Base-by-base conservation (phyloP, 2,329 filamentous ascomycete genomes). In the Monilinia fructigena region DNA sequence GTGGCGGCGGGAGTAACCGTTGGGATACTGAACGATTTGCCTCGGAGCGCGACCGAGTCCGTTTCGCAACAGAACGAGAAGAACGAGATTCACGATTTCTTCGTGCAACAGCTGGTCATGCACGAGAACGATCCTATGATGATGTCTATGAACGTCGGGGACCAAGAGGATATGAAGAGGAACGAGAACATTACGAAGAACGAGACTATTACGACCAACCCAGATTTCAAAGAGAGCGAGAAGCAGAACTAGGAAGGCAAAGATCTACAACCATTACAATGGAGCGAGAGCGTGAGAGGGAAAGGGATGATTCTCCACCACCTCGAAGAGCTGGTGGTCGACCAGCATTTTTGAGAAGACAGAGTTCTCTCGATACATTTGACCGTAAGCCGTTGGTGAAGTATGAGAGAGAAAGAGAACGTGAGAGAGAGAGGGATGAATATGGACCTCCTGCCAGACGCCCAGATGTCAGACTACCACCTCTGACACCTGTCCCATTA, bases 301-400 rank as follows among this genome's bases (percentile, higher is more conserved):
- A 74, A 55, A 72, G 69, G 47, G 70, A 71, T 60, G 71, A 69
- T 47, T 70, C 72, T 26, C 68, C 71, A 14, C 72, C 73, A 10
- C 71, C 72, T 35, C 66, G 72, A 64, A 67, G 72, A 38, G 68
- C 80, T 80, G 55, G 82, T 83, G 45, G 54, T 28, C 84, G 90
- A 55, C 93, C 92, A 2, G 82, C 82, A 40, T 83, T 93, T 70
- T 75, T 95, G 61, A 86, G 93, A 67, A 86, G 93, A 54, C 93
- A 96, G 77, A 96, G 92, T 18, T 96, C 92, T 63, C 82, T 97
- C 50, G 93, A 97, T 77, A 96, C 91, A 0, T 97, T 92, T 75
- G 93, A 97, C 78, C 88, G 93, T 59, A 87, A 87, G 38, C 89
- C 91, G 1, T 72, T 82, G 65, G 81, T 81, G 76, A 60, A 81